Evolutionary conservation across 2,329 filamentous ascomycete genomes (phyloP), one percentile per base, ranked within the genome.

Genomic region (Trichoderma sp.): DNA sequence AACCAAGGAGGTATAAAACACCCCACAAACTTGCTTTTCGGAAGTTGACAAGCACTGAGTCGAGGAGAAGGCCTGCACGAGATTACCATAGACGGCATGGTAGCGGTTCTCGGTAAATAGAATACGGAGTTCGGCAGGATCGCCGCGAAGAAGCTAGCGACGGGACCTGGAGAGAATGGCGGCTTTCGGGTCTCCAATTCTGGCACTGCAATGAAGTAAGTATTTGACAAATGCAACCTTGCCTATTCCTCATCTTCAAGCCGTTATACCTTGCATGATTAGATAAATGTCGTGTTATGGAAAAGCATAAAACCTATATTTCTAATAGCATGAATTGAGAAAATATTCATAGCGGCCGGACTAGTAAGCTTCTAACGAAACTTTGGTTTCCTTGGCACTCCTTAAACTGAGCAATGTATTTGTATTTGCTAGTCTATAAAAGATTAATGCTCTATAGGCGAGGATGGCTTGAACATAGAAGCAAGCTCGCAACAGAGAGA

Each of bases 341-440:
- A 43, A 4, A 43, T 5, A 1, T 43, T 18, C 6, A 39, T 16
- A 18, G 14, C 14, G 1, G 37, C 16, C 37, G 18, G 14, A 39
- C 18, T 18, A 16, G 14, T 18, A 18, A 39, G 16, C 13, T 34
- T 34, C 34, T 39, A 5, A 16, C 4, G 34, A 39, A 39, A 1
- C 14, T 39, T 16, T 18, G 5, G 5, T 39, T 39, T 5, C 16
- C 37, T 39, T 16, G 14, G 5, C 37, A 39, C 74, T 92, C 89
- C 1, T 89, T 28, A 28, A n/a, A n/a, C n/a, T n/a, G n/a, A n/a
- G n/a, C n/a, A n/a, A n/a, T n/a, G n/a, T n/a, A n/a, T n/a, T n/a
- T n/a, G n/a, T n/a, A n/a, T n/a, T n/a, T n/a, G 28, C 28, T 5
- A 28, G 5, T 28, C 5, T 3, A 28, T 28, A 28, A 28, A 21